Base-by-base conservation (phyloP, 2,329 filamentous ascomycete species). In the Trichoderma koningii region DNA sequence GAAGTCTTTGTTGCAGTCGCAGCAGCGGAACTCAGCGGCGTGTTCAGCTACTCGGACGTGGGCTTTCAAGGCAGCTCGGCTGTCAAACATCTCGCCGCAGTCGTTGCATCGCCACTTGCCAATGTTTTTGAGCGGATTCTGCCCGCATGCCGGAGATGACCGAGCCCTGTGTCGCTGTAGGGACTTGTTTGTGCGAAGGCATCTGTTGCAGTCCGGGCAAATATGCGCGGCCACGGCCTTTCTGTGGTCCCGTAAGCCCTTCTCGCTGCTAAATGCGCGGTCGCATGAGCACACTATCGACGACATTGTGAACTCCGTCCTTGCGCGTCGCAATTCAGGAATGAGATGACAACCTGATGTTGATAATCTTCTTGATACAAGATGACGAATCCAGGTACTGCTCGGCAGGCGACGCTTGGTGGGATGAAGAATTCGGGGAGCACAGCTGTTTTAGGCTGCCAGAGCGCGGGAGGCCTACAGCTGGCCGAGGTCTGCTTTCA, bases 1-100 rank as follows among this genome's bases (percentile, higher is more conserved):
- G 41, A 67, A 67, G 3, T 10, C 34, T 21, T 23, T 41, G 19
- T 52, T 30, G 45, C 66, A 67, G 41, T 67, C 65, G 38, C 55
- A 65, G 48, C 65, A 67, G 9, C 41, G 30, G 42, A 67, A 65
- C 15, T 62, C 65, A 5, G 28, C 19, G 15, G 26, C 55, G n/a
- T 52, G 63, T 9, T 42, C 41, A 15, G 19, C 10, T 15, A 17
- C 10, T 44, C 9, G 7, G 17, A 57, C 12, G 30, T 67, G 65
- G 3, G n/a, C 10, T 14, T 34, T 41, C 23, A 57, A 45, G 3
- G 19, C 42, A 9, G 7, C 41, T 44, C n/a, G 17, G n/a, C 17
- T 38, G 12, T 44, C 50, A 15, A 67, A 67, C 23, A 15, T 1
- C 10, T 28, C 30, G 17, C 44, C 5, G 34, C 51, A 63, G 7